A percentile compares a stretch with the other conserved stretches of the same genome.
Conservation (phyloP, 2,329 filamentous ascomycete genomes). For the Arthrinium puccinioides region DNA sequence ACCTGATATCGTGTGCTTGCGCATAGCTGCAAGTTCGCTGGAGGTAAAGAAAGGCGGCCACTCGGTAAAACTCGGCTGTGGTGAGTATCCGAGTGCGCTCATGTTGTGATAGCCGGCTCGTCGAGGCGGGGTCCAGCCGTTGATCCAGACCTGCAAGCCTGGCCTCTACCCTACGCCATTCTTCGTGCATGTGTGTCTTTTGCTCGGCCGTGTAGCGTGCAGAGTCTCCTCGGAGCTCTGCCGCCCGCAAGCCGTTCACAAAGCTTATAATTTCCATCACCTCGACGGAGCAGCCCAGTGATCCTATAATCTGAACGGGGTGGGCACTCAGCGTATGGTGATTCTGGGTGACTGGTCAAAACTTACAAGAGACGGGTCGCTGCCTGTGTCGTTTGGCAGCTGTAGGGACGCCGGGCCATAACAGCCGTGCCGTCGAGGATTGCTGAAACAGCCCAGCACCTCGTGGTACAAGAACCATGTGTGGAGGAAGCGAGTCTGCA, state of each 20-base stretch:
- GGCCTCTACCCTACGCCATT: slow-evolving; percentile 18
- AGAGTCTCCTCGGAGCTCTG: slow-evolving; percentile 21
- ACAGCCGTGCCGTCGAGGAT: slow-evolving; percentile 20
- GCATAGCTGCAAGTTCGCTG: slow-evolving; percentile 19
- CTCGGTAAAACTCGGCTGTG: slow-evolving; percentile 44
- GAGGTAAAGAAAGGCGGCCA: slow-evolving; percentile 37
- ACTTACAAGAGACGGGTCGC: not conserved
- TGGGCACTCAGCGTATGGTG: too few relatives aligned
- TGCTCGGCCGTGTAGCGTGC: slow-evolving; percentile 16
- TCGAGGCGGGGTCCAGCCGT: slow-evolving; percentile 19
- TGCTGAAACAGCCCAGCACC: slow-evolving; percentile 35
- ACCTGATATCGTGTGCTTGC: slow-evolving; percentile 17
- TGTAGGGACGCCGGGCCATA: slow-evolving; percentile 19
- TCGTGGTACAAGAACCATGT: slow-evolving; percentile 42
- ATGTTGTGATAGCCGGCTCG: slow-evolving; percentile 18
- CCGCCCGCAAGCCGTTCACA: slow-evolving; percentile 27
- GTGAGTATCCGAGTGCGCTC: slow-evolving; percentile 23
- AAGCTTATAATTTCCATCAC: slow-evolving; percentile 35
- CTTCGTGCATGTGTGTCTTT: slow-evolving; percentile 17
- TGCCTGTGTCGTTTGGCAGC: not conserved
- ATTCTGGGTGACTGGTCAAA: too few relatives aligned
- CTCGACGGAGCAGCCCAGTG: slow-evolving; percentile 38
- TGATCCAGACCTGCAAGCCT: slow-evolving; percentile 19
- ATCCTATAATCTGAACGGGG: slow-evolving; percentile 41
- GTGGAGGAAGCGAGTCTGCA: slow-evolving; percentile 30